These are phyloP conservation scores for Cucumis melo DNA, from an alignment of 306 rosid genomes.

Conservation along the genomic window DNA sequence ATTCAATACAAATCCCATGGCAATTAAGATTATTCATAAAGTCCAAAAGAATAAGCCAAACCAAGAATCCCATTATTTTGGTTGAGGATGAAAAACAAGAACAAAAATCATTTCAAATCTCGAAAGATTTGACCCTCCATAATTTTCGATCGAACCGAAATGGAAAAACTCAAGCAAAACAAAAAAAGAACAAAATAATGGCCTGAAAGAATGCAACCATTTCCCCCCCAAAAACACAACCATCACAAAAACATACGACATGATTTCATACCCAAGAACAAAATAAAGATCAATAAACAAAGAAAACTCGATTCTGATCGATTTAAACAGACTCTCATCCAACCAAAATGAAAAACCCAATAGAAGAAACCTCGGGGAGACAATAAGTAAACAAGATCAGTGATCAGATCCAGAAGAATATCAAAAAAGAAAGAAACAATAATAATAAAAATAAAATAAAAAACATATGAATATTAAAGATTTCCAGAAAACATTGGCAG, in stretches of 20 bases:
- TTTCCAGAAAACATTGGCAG: neutral
- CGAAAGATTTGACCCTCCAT: neutral
- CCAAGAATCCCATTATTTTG: neutral
- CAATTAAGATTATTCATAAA: neutral
- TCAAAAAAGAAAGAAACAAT: neutral
- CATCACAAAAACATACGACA: neutral
- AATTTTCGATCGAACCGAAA: neutral
- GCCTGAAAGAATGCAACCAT: neutral
- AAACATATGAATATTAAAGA: neutral
- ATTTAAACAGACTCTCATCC: neutral
- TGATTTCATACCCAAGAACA: neutral
- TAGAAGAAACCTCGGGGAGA: neutral
- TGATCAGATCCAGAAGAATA: neutral
- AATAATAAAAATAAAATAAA: no score
- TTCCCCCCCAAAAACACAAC: neutral
- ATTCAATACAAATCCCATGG: neutral
- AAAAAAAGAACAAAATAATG: neutral
- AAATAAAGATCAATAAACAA: neutral
- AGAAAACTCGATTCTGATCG: neutral
- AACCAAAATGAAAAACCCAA: neutral
- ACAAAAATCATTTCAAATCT: neutral
- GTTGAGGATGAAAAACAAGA: neutral
- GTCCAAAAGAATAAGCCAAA: neutral
- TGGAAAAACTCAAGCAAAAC: neutral
- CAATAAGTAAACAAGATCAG: neutral